Evolutionary conservation across 371 early-diverging fungal species (phyloP).

Genomic region (Mortierella sp.): DNA sequence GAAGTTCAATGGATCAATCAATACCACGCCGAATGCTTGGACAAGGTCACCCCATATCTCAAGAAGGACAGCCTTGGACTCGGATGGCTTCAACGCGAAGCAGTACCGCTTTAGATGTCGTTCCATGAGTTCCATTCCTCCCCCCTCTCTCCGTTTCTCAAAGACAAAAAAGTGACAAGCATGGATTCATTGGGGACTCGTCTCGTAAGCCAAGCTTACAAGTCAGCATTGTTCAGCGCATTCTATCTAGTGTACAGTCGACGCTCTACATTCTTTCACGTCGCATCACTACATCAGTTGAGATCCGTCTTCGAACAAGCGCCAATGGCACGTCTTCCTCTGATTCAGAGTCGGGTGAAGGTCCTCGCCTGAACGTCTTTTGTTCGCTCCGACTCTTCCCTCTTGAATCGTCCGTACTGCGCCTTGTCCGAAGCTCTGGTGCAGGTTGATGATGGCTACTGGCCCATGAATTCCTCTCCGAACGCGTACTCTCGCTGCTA

Average conservation of each 20-base stretch:
- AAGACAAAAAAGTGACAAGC: no score
- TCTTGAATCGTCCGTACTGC: conserved; percentile 16
- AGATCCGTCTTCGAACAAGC: conserved; percentile 24
- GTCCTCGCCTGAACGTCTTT: not conserved
- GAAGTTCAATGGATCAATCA: conserved; percentile 89
- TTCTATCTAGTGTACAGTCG: no score
- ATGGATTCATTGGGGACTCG: no score
- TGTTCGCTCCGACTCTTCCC: not conserved
- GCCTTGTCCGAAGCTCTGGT: conserved; percentile 1
- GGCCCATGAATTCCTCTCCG: conserved; percentile 4
- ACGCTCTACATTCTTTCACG: conserved; percentile 1
- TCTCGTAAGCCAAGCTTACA: no score
- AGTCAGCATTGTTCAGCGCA: no score
- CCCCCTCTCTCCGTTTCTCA: no score
- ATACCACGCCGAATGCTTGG: conserved; percentile 81
- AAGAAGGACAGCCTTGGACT: conserved; percentile 59
- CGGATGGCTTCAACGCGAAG: conserved; percentile 17
- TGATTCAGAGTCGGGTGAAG: not conserved
- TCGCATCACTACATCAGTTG: conserved; percentile 21
- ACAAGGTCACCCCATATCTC: conserved; percentile 82
- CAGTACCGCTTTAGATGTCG: conserved; percentile 5
- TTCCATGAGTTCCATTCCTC: no score
- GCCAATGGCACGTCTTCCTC: conserved; percentile 51
- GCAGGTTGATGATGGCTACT: not conserved
- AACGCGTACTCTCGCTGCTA: not conserved